Evolutionary conservation across 768 basidiomycete species (phyloP), one percentile per base, ranked within the genome.

Genomic region (Tricholoma flavovirens): DNA sequence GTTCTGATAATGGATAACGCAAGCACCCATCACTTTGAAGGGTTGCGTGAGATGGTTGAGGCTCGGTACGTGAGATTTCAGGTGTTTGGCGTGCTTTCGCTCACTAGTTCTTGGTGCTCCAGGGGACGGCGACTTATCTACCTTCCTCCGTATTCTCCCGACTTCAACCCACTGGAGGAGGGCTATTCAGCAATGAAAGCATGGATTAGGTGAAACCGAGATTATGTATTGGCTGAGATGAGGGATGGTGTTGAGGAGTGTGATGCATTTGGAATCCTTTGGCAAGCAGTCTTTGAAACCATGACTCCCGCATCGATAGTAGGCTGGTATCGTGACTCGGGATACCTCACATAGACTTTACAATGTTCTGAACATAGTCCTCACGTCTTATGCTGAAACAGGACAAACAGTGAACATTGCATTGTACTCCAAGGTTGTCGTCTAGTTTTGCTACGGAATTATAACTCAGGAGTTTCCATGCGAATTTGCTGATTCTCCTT

Each of bases 1-100:
- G 69, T 74, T 9, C 56, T 74, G 42, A 60, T 74, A 3, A 67
- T 70, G 60, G 69, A 74, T 49, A 74, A 73, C 54, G 67, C 67
- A 35, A 54, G 53, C 14, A 73, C 73, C n/a, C 73, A 74, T 51
- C 66, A 73, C 26, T 55, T 59, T 3, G 45, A 56, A 0, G 58
- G 52, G 15, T 53, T 67, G 0, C 29, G 56, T 5, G 56, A 59
- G 14, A 61, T 70, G 49, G 50, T 63, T 35, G 60, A 64, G 32
- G 56, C 55, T 26, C 58, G 60, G 55, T 60, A 53, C 8, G 49
- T 43, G 17, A 42, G 17, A 5, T 26, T 26, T 26, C 24, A 26
- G 5, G 5, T 5, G 2, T 26, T 26, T 26, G 24, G 24, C 24
- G 2, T 26, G 3, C 24, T 26, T 5, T 5, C 3, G 5, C 24